phyloP scores from a whole-genome alignment of 2,329 filamentous ascomycete genomes.

The Colletotrichum sp. region DNA sequence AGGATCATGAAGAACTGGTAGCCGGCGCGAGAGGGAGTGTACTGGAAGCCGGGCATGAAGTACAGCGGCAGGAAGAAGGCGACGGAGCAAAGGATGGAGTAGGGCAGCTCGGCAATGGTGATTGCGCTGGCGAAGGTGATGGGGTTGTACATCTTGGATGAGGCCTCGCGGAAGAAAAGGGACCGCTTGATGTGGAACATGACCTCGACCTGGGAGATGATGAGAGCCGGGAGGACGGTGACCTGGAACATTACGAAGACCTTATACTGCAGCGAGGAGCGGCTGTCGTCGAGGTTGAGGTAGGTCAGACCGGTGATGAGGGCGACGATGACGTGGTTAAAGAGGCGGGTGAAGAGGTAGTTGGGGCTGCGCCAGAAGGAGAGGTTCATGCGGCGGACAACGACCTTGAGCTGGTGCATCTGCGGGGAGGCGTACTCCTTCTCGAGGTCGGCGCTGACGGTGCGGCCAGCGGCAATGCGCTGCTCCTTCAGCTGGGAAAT shows the following conservation, averaged over 20 bases:
- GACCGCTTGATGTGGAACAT: conserved; percentile 82
- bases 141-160: conserved; percentile 84
- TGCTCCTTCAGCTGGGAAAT: conserved; percentile 71
- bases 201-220: conserved; percentile 83
- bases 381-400: conserved; percentile 75
- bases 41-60: conserved; percentile 79
- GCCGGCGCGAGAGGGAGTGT: conserved; percentile 69
- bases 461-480: conserved; percentile 47
- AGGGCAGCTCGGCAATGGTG: conserved; percentile 85
- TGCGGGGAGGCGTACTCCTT: conserved; percentile 85
- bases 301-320: conserved; percentile 81
- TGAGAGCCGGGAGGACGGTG: conserved; percentile 81
- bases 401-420: conserved; percentile 78
- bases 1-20: conserved; percentile 89
- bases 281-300: conserved; percentile 77
- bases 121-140: conserved; percentile 80
- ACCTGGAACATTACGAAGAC: conserved; percentile 93
- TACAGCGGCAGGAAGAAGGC: conserved; percentile 84
- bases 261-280: conserved; percentile 79
- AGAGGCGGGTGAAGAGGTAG: conserved; percentile 87
- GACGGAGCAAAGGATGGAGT: conserved; percentile 80
- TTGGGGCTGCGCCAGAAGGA: conserved; percentile 87
- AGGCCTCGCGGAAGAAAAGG: conserved; percentile 86
- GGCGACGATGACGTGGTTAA: conserved; percentile 82
- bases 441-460: conserved; percentile 59